These are phyloP conservation scores for Zygnema cylindricum DNA, from an alignment of 139 green algal species.

Conservation along the genomic window DNA sequence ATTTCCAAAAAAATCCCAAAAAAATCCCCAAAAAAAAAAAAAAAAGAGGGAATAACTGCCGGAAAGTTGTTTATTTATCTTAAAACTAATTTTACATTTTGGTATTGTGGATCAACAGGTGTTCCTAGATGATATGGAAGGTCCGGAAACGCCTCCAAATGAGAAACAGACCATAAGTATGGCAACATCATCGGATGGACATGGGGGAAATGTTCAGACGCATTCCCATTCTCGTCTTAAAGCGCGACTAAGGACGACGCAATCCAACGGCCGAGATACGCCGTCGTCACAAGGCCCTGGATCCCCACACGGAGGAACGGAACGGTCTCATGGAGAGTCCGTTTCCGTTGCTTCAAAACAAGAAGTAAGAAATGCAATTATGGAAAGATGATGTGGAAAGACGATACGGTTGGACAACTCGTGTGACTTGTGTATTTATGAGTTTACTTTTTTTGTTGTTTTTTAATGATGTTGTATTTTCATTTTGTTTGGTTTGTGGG, in stretches of 20 bases:
- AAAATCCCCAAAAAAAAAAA: too few relatives aligned
- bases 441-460: too few relatives aligned
- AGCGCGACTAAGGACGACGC: not conserved
- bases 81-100: too few relatives aligned
- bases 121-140: not conserved
- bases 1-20: too few relatives aligned
- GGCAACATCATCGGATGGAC: not conserved
- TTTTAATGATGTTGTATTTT: too few relatives aligned
- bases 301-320: not conserved
- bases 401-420: too few relatives aligned
- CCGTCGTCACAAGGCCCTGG: not conserved
- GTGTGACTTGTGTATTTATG: too few relatives aligned
- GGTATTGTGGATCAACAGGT: not conserved
- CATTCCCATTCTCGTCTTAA: slow-evolving; percentile 9
- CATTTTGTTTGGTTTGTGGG: too few relatives aligned
- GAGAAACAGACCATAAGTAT: slow-evolving; percentile 9
- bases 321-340: not conserved
- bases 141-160: slow-evolving; percentile 19
- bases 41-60: too few relatives aligned
- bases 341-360: not conserved
- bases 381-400: too few relatives aligned
- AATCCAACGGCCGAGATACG: not conserved
- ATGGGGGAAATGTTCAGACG: not conserved
- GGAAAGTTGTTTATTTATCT: too few relatives aligned
- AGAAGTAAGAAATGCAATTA: too few relatives aligned